phyloP scores from a whole-genome alignment of 345 rosid genomes.

The Brassica incana region DNA sequence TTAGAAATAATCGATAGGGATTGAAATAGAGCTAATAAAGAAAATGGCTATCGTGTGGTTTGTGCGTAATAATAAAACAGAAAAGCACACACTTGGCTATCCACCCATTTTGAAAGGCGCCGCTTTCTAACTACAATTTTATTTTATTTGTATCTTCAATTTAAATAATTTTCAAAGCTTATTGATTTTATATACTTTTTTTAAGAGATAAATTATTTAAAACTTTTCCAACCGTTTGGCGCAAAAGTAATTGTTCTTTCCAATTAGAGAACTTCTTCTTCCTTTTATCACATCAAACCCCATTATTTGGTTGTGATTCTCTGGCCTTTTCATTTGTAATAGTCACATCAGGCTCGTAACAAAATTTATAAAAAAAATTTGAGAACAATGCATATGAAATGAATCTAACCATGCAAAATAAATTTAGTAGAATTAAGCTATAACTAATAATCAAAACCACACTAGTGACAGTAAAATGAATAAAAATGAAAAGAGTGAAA shows the following conservation, averaged over 20 bases:
- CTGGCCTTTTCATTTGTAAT: background rate
- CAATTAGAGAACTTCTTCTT: constrained; percentile 1
- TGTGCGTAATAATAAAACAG: background rate
- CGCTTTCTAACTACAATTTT: constrained; percentile 15
- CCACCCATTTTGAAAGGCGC: constrained; percentile 27
- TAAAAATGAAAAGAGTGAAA: too few species aligned
- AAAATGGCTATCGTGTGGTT: background rate
- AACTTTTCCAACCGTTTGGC: background rate
- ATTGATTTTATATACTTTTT: background rate
- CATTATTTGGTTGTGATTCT: background rate
- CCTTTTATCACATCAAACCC: constrained; percentile 16
- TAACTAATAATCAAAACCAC: background rate
- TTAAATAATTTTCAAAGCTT: background rate
- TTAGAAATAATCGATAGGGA: background rate
- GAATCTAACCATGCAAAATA: background rate
- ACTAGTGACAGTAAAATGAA: background rate
- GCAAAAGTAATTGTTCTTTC: constrained; percentile 4
- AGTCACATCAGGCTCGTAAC: background rate
- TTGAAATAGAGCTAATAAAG: background rate
- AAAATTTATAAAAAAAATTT: background rate
- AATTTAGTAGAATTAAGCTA: background rate
- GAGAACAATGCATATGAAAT: background rate
- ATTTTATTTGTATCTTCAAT: background rate
- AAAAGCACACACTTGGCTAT: constrained; percentile 26
- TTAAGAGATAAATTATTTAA: background rate